Base-by-base conservation (phyloP, 495 filamentous ascomycete genomes). In the Aspergillus bridgeri region DNA sequence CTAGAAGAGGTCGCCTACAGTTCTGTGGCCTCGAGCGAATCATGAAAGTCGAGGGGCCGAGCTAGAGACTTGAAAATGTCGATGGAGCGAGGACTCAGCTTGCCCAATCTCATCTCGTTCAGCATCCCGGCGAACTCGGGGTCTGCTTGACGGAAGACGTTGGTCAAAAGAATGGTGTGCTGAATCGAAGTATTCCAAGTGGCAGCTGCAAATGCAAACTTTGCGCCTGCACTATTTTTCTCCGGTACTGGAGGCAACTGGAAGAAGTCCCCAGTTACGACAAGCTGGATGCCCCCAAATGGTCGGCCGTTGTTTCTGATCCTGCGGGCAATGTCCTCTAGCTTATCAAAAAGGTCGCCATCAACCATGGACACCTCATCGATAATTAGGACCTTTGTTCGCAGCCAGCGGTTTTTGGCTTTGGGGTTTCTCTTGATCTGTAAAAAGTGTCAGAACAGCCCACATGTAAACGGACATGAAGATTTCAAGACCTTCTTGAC, bases 351-450 rank as follows among this genome's bases (percentile, higher is more conserved):
- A 0, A 98, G 78, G 53, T 98, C 93, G 1, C 89, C 95, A 65
- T 98, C 95, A 9, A 98, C 91, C 94, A 98, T 98, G 11, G 94
- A 98, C 27, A 98, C 87, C 72, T 98, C 94, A 70, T 98, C 94
- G 62, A 98, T 82, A 51, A 98, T 79, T 27, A 98, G 81, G 18
- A 90, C 83, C 61, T 89, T 93, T 0, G 92, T 96, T 21, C 85
- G 84, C 59, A 96, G 72, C 94, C 95, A 98, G 43, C 95, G 86
- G 44, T 82, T 85, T 67, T 86, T 90, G 15, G 91, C 91, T 68
- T 98, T 98, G 45, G 80, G 77, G 60, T 98, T 97, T 43, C 82
- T 85, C 66, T 87, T 90, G 65, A 98, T 89, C 82, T 79, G 57
- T 19, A 22, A 27, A 13, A 18, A 52, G 54, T 73, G 44, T 73